phyloP scores from a whole-genome alignment of 768 basidiomycete species.

The Paxillus involutus region DNA sequence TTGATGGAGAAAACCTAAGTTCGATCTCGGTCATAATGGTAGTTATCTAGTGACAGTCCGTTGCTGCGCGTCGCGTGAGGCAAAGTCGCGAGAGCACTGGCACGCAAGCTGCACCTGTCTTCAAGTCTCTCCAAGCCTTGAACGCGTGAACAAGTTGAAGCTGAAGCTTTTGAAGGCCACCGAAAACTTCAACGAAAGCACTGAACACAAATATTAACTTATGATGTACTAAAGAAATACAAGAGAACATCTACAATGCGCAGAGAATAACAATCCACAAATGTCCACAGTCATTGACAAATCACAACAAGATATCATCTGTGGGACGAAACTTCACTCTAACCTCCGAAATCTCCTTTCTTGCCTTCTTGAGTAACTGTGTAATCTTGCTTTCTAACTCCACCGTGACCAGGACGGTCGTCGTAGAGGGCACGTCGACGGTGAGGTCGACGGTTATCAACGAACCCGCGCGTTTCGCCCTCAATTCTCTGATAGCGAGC shows the following conservation, averaged over 20 bases:
- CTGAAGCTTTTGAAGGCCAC: background rate
- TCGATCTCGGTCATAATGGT: constrained; percentile 30
- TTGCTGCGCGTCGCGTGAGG: background rate
- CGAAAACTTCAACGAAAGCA: too few relatives aligned
- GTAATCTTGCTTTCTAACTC: constrained; percentile 63
- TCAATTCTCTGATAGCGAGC: constrained; percentile 51
- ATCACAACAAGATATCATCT: constrained; percentile 17
- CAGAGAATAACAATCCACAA: background rate
- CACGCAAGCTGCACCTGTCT: too few relatives aligned
- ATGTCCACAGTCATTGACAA: background rate
- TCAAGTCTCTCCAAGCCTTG: too few relatives aligned
- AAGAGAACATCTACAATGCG: background rate
- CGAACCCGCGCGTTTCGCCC: constrained; percentile 79
- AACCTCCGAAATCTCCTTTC: constrained; percentile 74
- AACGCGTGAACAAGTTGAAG: too few relatives aligned
- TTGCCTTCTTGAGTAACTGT: constrained; percentile 49
- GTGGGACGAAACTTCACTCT: constrained; percentile 59
- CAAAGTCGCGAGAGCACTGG: too few relatives aligned
- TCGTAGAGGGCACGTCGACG: constrained; percentile 60
- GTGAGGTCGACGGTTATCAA: constrained; percentile 81
- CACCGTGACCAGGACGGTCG: constrained; percentile 59
- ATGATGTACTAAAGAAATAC: background rate
- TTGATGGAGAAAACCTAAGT: constrained; percentile 52
- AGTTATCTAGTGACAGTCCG: background rate
- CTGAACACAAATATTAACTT: background rate